A percentile compares a stretch with the other conserved stretches of the same genome.
Evolutionary conservation across 108 stramenopile species (phyloP).

Genomic region (Mediolabrus comicus): DNA sequence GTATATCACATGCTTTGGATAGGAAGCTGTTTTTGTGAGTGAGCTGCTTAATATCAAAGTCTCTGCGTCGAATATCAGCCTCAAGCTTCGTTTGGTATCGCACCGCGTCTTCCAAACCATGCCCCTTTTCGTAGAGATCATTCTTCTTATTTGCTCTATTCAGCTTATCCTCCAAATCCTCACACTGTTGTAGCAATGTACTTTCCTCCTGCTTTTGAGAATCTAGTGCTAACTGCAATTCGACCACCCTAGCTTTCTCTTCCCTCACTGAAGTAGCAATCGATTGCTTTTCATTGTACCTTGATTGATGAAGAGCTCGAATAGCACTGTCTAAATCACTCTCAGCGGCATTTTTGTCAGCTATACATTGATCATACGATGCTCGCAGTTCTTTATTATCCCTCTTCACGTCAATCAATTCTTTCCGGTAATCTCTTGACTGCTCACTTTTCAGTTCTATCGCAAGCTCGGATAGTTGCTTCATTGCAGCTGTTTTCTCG

Average conservation of each 20-base stretch:
- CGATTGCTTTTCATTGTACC: conserved; percentile 19
- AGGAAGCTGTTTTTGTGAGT: conserved; percentile 12
- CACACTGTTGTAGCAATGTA: background rate
- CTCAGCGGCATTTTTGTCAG: conserved; percentile 41
- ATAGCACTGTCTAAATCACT: conserved; percentile 37
- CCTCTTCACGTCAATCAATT: conserved; percentile 17
- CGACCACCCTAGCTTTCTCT: conserved; percentile 5
- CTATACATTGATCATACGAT: conserved; percentile 19
- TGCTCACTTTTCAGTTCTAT: conserved; percentile 19
- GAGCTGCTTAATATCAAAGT: conserved; percentile 57
- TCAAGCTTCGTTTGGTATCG: conserved; percentile 67
- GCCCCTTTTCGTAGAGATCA: conserved; percentile 65
- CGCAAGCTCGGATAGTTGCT: conserved; percentile 31
- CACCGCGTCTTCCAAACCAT: conserved; percentile 66
- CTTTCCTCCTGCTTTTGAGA: conserved; percentile 5
- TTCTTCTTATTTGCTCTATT: conserved; percentile 52
- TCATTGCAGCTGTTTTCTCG: conserved; percentile 11
- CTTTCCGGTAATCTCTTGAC: conserved; percentile 1
- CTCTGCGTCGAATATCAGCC: conserved; percentile 61
- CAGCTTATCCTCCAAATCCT: conserved; percentile 37
- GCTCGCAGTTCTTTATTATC: conserved; percentile 18
- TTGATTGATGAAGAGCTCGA: conserved; percentile 26
- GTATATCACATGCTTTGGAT: conserved; percentile 58
- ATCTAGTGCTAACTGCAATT: conserved; percentile 15
- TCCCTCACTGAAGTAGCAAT: conserved; percentile 14